These are phyloP conservation scores for Aspergillus tanneri DNA, from an alignment of 2,329 filamentous ascomycete genomes.

Conservation along the genomic window DNA sequence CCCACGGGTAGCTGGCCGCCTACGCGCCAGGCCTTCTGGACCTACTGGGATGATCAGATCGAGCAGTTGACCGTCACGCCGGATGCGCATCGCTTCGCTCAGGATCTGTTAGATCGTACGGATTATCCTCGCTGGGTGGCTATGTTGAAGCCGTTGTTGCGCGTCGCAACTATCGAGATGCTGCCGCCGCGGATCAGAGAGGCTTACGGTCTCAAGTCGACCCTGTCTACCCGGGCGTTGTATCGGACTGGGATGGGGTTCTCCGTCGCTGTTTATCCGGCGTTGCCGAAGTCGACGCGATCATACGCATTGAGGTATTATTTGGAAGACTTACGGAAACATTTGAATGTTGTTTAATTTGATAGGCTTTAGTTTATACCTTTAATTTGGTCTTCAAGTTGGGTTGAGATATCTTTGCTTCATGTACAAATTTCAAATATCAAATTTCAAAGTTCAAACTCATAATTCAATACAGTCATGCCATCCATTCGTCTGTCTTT, in stretches of 20 bases:
- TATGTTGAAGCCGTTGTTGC: slow-evolving; percentile 32
- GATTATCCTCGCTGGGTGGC: slow-evolving; percentile 33
- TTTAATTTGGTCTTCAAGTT: background rate
- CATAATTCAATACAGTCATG: no score
- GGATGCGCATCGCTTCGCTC: slow-evolving; percentile 31
- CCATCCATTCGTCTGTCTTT: slow-evolving; percentile 7
- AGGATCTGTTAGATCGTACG: slow-evolving; percentile 26
- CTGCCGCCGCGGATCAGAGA: slow-evolving; percentile 34
- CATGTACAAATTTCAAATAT: no score
- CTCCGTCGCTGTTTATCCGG: slow-evolving; percentile 35
- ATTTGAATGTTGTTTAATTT: slow-evolving; percentile 27
- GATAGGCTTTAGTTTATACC: background rate
- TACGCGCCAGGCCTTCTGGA: slow-evolving; percentile 34
- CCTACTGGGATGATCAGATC: slow-evolving; percentile 38
- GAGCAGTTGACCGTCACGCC: slow-evolving; percentile 28
- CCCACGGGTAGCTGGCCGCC: slow-evolving; percentile 32
- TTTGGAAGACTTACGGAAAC: slow-evolving; percentile 29
- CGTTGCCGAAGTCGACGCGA: slow-evolving; percentile 31
- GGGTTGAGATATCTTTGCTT: slow-evolving; percentile 6
- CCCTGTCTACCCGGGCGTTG: slow-evolving; percentile 24
- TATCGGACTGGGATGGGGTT: slow-evolving; percentile 35
- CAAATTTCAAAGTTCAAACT: no score
- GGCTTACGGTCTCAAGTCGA: slow-evolving; percentile 35
- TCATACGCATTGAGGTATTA: slow-evolving; percentile 34
- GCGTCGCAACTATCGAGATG: slow-evolving; percentile 35